Conservation (phyloP, 768 basidiomycete species). For the Dentipellis fragilis region DNA sequence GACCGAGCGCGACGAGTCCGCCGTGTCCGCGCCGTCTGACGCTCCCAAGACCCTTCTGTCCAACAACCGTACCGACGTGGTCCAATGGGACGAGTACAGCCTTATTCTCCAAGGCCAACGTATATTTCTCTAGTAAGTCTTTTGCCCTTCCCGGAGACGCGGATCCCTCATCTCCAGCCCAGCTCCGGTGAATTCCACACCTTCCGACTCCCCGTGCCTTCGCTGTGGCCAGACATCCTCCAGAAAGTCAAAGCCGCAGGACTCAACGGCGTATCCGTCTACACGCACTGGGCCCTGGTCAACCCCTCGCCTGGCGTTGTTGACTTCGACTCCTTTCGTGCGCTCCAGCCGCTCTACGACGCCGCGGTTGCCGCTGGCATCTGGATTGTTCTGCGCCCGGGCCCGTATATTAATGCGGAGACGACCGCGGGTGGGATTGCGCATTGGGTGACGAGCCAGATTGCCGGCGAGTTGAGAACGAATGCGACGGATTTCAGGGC, state of each 20-base stretch:
- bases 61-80: slow-evolving; percentile 8
- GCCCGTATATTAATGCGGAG: slow-evolving; percentile 71
- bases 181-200: slow-evolving; percentile 85
- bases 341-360: slow-evolving; percentile 61
- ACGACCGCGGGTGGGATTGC: slow-evolving; percentile 69
- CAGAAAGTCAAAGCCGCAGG: slow-evolving; percentile 77
- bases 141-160: neutral
- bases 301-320: slow-evolving; percentile 68
- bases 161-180: neutral
- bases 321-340: slow-evolving; percentile 64
- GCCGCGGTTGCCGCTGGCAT: slow-evolving; percentile 66
- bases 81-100: slow-evolving; percentile 15
- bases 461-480: slow-evolving; percentile 60
- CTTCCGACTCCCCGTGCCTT: slow-evolving; percentile 71
- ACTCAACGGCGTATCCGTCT: slow-evolving; percentile 68
- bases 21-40: neutral
- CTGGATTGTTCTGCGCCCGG: slow-evolving; percentile 74
- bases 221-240: slow-evolving; percentile 73
- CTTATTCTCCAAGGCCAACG: slow-evolving; percentile 12
- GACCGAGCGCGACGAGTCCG: neutral
- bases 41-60: neutral
- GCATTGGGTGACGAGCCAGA: slow-evolving; percentile 61
- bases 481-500: slow-evolving; percentile 60
- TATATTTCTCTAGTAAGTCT: neutral
- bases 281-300: slow-evolving; percentile 70